Conservation (phyloP, 2,329 filamentous ascomycete species). For the Myriangium duriaei region DNA sequence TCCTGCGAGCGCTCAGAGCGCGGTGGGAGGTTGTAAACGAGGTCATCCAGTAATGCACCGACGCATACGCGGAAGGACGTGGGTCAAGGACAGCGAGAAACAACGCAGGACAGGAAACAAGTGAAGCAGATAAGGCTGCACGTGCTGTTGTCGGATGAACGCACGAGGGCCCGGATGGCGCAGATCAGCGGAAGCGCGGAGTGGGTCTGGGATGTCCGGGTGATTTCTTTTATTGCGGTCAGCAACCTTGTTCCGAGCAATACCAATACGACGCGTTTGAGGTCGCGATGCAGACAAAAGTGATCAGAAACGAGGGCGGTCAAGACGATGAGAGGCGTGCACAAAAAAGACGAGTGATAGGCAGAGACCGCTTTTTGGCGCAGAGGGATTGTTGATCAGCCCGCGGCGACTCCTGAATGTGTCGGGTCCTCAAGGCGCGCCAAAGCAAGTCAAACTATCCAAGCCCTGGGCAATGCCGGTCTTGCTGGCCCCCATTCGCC, state of each 20-base stretch:
- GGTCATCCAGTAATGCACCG: too few species aligned
- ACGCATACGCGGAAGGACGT: too few species aligned
- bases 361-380: too few species aligned
- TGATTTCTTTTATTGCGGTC: too few species aligned
- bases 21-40: background rate
- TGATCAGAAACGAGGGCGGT: too few species aligned
- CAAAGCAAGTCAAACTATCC: too few species aligned
- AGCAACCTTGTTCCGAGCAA: too few species aligned
- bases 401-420: background rate
- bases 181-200: background rate
- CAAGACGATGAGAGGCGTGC: background rate
- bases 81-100: background rate
- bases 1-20: background rate
- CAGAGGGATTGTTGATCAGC: background rate
- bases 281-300: too few species aligned
- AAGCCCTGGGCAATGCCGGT: too few species aligned
- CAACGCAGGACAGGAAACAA: background rate
- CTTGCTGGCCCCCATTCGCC: too few species aligned
- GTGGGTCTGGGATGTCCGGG: background rate
- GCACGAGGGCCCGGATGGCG: background rate
- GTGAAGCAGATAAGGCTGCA: background rate
- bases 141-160: background rate
- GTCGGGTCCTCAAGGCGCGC: too few species aligned
- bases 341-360: background rate
- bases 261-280: too few species aligned